Evolutionary conservation across 805 yeast genomes (phyloP).

Genomic region (Starmerella kuoi): DNA sequence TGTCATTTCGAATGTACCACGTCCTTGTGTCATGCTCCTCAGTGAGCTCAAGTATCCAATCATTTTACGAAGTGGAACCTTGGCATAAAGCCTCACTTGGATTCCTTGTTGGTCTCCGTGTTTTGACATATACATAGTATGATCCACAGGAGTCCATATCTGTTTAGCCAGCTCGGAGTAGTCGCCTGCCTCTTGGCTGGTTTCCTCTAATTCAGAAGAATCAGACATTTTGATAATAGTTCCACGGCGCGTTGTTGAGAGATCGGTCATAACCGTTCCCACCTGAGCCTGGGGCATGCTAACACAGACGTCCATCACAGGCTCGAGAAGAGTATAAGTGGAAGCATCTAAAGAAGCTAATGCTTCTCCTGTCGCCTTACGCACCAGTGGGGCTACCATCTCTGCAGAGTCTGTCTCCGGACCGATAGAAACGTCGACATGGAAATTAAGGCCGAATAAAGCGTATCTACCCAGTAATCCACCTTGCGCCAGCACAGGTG

Average conservation of each 20-base stretch:
- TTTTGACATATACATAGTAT: conserved; percentile 34
- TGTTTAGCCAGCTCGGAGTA: conserved; percentile 36
- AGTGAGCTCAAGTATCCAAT: conserved; percentile 70
- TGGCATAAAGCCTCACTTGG: conserved; percentile 45
- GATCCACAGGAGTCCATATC: conserved; percentile 36
- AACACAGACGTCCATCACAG: conserved; percentile 68
- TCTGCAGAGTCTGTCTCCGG: conserved; percentile 34
- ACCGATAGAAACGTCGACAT: conserved; percentile 46
- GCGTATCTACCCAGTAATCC: conserved; percentile 36
- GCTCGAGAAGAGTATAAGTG: conserved; percentile 58
- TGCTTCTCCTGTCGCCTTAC: conserved; percentile 36
- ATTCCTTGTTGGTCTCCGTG: conserved; percentile 21
- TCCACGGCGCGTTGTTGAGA: conserved; percentile 69
- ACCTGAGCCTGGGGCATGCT: conserved; percentile 50
- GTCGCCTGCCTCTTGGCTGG: background rate
- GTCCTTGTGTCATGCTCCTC: conserved; percentile 78
- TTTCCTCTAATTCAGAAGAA: conserved; percentile 27
- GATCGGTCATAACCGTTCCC: conserved; percentile 76
- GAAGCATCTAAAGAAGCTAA: conserved; percentile 24
- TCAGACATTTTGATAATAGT: conserved; percentile 61
- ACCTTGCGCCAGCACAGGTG: conserved; percentile 35
- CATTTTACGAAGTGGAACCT: conserved; percentile 80
- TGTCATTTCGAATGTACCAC: conserved; percentile 72
- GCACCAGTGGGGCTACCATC: conserved; percentile 36
- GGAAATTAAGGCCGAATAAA: conserved; percentile 48